phyloP scores from a whole-genome alignment of 2,329 filamentous ascomycete genomes.

The Xylariomycetidae sp. region DNA sequence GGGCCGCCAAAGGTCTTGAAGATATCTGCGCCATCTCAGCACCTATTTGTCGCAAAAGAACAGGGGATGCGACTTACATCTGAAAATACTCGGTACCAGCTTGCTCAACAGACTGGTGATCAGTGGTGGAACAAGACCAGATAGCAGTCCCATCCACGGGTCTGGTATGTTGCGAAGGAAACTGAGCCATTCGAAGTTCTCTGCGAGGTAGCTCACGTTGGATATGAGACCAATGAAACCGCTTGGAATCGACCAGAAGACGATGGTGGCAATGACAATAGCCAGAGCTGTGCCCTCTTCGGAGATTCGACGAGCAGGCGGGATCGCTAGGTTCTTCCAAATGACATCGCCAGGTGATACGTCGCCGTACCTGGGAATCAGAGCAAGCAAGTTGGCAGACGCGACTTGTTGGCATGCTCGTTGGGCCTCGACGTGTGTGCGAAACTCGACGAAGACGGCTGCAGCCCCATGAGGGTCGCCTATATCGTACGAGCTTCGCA shows the following conservation, averaged over 20 bases:
- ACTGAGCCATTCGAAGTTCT: constrained; percentile 58
- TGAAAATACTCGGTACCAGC: constrained; percentile 69
- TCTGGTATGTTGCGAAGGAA: constrained; percentile 70
- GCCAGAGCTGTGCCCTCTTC: constrained; percentile 51
- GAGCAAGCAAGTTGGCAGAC: constrained; percentile 17
- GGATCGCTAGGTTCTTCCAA: constrained; percentile 68
- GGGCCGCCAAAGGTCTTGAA: constrained; percentile 67
- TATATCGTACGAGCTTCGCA: constrained; percentile 24
- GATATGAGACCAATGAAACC: constrained; percentile 79
- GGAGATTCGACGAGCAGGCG: constrained; percentile 23
- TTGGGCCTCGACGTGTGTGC: constrained; percentile 76
- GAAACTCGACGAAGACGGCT: constrained; percentile 94
- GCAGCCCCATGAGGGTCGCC: constrained; percentile 29
- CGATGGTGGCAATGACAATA: constrained; percentile 65
- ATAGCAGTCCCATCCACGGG: constrained; percentile 68
- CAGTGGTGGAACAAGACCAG: constrained; percentile 75
- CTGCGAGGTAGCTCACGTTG: constrained; percentile 67
- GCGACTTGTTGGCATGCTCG: constrained; percentile 61
- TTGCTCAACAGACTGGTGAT: constrained; percentile 78
- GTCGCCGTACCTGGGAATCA: constrained; percentile 37
- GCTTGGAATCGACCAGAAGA: constrained; percentile 78
- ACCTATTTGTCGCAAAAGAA: too few relatives aligned
- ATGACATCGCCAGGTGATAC: constrained; percentile 75
- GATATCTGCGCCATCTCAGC: constrained; percentile 40
- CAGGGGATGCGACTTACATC: too few relatives aligned